Evolutionary conservation across 257 asterid genomes (phyloP).

Genomic region (Paraleonurus japonicus): DNA sequence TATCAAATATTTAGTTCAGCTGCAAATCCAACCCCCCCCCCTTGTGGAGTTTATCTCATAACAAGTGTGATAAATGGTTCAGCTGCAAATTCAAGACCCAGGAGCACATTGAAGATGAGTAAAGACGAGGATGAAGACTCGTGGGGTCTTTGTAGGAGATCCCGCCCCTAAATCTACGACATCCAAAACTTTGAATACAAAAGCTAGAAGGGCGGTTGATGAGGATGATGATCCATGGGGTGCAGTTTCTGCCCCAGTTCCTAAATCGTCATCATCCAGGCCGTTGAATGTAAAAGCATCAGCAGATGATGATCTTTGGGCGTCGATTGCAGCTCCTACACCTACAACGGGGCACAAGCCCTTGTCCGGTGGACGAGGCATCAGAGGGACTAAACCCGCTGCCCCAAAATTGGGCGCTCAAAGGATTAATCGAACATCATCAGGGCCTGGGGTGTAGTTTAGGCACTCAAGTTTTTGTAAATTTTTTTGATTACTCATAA

Average conservation of each 20-base stretch:
- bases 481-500: constrained; percentile 27
- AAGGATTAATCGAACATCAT: constrained; percentile 83
- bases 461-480: constrained; percentile 37
- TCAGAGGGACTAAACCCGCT: constrained; percentile 58
- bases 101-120: constrained; percentile 46
- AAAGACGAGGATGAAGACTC: constrained; percentile 56
- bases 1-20: no score
- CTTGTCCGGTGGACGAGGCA: constrained; percentile 54
- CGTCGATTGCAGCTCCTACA: constrained; percentile 80
- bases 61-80: constrained; percentile 31
- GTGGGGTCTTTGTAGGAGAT: constrained; percentile 65
- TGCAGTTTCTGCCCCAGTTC: constrained; percentile 61
- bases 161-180: constrained; percentile 55
- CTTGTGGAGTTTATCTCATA: constrained; percentile 19
- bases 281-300: constrained; percentile 47
- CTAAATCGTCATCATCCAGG: constrained; percentile 50
- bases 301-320: constrained; percentile 79
- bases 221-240: constrained; percentile 77
- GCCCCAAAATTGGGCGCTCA: constrained; percentile 83
- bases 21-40: no score
- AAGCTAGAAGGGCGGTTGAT: constrained; percentile 40
- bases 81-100: constrained; percentile 61
- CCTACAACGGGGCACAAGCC: constrained; percentile 76
- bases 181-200: constrained; percentile 41
- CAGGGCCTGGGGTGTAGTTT: constrained; percentile 47